These are phyloP conservation scores for Hevea brasiliensis DNA, from an alignment of 345 rosid genomes.

Conservation along the genomic window DNA sequence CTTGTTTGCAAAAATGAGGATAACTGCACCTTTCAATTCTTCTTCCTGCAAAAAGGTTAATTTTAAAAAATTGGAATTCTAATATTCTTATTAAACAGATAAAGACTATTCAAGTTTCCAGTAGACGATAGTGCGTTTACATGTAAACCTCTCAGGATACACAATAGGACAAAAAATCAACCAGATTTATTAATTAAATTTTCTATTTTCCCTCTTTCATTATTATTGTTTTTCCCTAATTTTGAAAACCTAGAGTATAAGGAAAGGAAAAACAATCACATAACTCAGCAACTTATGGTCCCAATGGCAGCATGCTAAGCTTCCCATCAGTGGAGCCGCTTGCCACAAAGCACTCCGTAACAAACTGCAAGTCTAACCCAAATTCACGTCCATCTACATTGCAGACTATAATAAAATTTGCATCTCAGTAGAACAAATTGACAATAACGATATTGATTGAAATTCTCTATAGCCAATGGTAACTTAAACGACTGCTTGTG, in stretches of 20 bases:
- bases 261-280: not conserved
- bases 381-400: not conserved
- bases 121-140: not conserved
- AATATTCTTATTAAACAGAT: not conserved
- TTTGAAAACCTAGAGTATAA: not conserved
- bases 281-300: not conserved
- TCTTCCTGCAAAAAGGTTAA: conserved; percentile 40
- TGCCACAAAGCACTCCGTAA: not conserved
- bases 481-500: not conserved
- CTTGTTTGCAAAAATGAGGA: conserved; percentile 58
- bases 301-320: not conserved
- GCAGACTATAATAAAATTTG: not conserved
- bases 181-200: not conserved
- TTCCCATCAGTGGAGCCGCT: not conserved
- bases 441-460: not conserved
- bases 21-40: conserved; percentile 52
- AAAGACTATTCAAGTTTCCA: not conserved
- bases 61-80: not conserved
- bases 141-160: not conserved
- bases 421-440: not conserved
- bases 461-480: not conserved
- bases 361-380: not conserved
- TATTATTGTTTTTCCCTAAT: not conserved
- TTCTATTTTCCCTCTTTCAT: not conserved
- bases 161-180: not conserved